These are phyloP conservation scores for Mycena vulgaris DNA, from an alignment of 768 basidiomycete genomes.

Conservation along the genomic window DNA sequence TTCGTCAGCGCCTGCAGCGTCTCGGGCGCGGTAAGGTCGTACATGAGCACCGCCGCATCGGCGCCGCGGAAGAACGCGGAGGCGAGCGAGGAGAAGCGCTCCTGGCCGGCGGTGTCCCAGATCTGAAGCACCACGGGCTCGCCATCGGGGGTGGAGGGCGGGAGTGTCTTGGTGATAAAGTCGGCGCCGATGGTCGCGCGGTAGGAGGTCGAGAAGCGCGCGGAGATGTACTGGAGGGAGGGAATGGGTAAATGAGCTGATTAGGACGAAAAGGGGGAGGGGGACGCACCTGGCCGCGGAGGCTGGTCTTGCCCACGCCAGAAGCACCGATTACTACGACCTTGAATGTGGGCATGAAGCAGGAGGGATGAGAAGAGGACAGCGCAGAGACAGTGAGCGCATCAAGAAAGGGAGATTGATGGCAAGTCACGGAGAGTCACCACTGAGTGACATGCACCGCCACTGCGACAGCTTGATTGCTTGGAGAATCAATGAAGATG, in stretches of 20 bases:
- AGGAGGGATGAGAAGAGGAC: neutral
- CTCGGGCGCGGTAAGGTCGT: conserved; percentile 79
- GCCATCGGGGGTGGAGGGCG: conserved; percentile 59
- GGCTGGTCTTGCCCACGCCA: conserved; percentile 89
- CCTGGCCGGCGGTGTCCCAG: conserved; percentile 87
- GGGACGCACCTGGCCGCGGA: conserved; percentile 78
- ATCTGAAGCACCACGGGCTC: conserved; percentile 66
- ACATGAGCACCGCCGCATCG: conserved; percentile 86
- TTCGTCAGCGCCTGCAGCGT: conserved; percentile 71
- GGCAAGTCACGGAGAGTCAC: no score
- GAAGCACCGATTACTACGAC: conserved; percentile 87
- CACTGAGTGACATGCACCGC: no score
- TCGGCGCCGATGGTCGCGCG: conserved; percentile 92
- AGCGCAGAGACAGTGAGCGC: conserved; percentile 9
- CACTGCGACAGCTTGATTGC: no score
- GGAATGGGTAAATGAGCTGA: neutral
- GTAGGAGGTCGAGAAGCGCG: conserved; percentile 82
- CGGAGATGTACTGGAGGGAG: conserved; percentile 85
- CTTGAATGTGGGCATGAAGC: conserved; percentile 81
- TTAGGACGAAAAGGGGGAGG: neutral
- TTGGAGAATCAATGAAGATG: no score
- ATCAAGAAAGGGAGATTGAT: conserved; percentile 9
- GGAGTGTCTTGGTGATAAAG: conserved; percentile 84
- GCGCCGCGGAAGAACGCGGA: conserved; percentile 89
- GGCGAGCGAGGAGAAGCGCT: conserved; percentile 88